phyloP scores from a whole-genome alignment of 2,329 filamentous ascomycete genomes.

The Bipolaris gigantea region DNA sequence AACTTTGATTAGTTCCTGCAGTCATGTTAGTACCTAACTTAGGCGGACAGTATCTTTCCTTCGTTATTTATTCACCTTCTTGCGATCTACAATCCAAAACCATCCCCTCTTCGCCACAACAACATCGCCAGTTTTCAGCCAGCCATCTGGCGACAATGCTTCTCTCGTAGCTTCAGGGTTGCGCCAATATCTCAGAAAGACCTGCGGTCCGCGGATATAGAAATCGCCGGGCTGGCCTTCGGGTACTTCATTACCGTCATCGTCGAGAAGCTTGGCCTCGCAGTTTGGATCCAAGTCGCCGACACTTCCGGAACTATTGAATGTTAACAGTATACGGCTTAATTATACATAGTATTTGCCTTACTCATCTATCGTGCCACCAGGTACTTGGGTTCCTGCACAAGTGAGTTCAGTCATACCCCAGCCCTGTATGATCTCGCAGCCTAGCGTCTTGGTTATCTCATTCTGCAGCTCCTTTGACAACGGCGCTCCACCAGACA shows the following conservation, averaged over 20 bases:
- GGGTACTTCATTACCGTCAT: slow-evolving; percentile 47
- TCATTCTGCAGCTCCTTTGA: slow-evolving; percentile 48
- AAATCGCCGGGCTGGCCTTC: slow-evolving; percentile 46
- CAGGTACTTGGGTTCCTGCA: slow-evolving; percentile 44
- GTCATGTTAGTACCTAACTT: neutral
- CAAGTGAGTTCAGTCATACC: slow-evolving; percentile 50
- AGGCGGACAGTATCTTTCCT: neutral
- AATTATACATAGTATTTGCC: slow-evolving; percentile 1
- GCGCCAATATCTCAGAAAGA: slow-evolving; percentile 48
- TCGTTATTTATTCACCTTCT: slow-evolving; percentile 27
- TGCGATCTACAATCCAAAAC: slow-evolving; percentile 45
- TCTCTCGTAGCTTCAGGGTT: slow-evolving; percentile 47
- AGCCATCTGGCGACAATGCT: slow-evolving; percentile 43
- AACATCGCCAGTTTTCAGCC: slow-evolving; percentile 44
- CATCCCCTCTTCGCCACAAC: slow-evolving; percentile 38
- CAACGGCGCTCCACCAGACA: slow-evolving; percentile 50
- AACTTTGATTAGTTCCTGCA: slow-evolving; percentile 47
- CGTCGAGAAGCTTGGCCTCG: slow-evolving; percentile 47
- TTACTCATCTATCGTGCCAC: slow-evolving; percentile 40
- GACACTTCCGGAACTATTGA: slow-evolving; percentile 42
- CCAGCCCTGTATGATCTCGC: slow-evolving; percentile 47
- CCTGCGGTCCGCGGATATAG: slow-evolving; percentile 45
- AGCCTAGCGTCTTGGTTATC: slow-evolving; percentile 39
- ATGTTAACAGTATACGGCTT: neutral
- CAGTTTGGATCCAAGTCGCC: slow-evolving; percentile 47